phyloP scores from a whole-genome alignment of 2,329 filamentous ascomycete genomes.

The Stromatinia cepivora region DNA sequence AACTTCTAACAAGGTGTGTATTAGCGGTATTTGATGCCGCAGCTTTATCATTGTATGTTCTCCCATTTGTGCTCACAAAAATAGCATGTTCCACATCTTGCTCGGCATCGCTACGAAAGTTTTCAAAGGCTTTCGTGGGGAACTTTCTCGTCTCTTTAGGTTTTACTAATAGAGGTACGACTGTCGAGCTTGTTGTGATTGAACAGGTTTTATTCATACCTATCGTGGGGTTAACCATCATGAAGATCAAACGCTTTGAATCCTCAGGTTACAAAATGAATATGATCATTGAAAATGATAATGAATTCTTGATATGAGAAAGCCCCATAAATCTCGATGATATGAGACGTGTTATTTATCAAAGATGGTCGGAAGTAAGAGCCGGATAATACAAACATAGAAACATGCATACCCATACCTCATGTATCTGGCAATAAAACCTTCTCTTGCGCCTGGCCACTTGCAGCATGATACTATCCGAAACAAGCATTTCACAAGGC shows the following conservation, averaged over 20 bases:
- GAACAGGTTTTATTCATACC: slow-evolving; percentile 30
- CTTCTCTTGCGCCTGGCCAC: not conserved
- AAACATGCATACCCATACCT: not conserved
- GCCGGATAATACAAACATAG: not conserved
- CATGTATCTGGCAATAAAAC: not conserved
- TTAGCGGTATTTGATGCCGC: slow-evolving; percentile 65
- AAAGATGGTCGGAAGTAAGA: not conserved
- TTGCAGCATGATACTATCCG: not conserved
- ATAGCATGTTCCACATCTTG: slow-evolving; percentile 27
- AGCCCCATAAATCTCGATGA: not conserved
- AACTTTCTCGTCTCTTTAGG: slow-evolving; percentile 28
- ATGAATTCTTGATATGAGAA: not conserved
- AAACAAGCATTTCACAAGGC: not conserved
- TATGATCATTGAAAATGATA: not conserved
- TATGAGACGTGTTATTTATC: not conserved
- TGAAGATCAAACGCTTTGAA: not conserved
- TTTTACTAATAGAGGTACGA: slow-evolving; percentile 33
- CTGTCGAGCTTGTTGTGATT: slow-evolving; percentile 35
- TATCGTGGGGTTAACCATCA: slow-evolving; percentile 21
- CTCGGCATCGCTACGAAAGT: slow-evolving; percentile 34
- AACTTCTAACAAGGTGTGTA: slow-evolving; percentile 70
- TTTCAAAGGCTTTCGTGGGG: slow-evolving; percentile 35
- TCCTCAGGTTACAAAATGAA: not conserved
- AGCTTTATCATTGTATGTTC: slow-evolving; percentile 63
- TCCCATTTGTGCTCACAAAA: slow-evolving; percentile 33